A percentile compares a stretch with the other conserved stretches of the same genome.
Conservation (phyloP, 306 rosid genomes). For the Arachis stenosperma region DNA sequence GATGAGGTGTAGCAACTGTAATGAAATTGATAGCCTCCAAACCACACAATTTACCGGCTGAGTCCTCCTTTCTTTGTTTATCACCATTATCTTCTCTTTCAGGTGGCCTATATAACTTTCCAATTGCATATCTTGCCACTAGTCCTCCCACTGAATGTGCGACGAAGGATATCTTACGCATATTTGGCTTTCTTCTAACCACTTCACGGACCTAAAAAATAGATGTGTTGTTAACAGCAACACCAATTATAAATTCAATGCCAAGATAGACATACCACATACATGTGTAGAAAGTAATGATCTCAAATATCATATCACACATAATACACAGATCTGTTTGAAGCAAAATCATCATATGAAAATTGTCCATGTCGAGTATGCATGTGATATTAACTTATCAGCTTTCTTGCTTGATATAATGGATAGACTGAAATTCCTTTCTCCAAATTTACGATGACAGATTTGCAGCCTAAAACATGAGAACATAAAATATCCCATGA, state of each 20-base stretch:
- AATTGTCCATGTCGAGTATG: constrained; percentile 16
- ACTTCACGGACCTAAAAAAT: constrained; percentile 67
- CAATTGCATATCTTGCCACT: constrained; percentile 92
- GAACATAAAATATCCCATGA: neutral
- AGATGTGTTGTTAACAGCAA: constrained; percentile 25
- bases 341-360: constrained; percentile 17
- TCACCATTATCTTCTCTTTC: constrained; percentile 45
- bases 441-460: constrained; percentile 12
- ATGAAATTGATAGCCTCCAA: constrained; percentile 87
- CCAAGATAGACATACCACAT: constrained; percentile 12
- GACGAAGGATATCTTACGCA: constrained; percentile 78
- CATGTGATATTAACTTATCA: neutral
- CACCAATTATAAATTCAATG: constrained; percentile 4
- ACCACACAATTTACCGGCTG: constrained; percentile 70
- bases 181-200: constrained; percentile 69
- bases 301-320: constrained; percentile 24
- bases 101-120: constrained; percentile 71
- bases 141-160: constrained; percentile 98
- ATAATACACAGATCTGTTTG: constrained; percentile 5
- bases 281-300: constrained; percentile 4
- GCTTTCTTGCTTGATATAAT: constrained; percentile 25
- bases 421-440: constrained; percentile 8
- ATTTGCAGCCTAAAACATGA: constrained; percentile 1
- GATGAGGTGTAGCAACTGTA: constrained; percentile 96
- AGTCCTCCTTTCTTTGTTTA: constrained; percentile 46